These are phyloP conservation scores for Penicillium paradoxum DNA, from an alignment of 495 filamentous ascomycete genomes.

Conservation along the genomic window DNA sequence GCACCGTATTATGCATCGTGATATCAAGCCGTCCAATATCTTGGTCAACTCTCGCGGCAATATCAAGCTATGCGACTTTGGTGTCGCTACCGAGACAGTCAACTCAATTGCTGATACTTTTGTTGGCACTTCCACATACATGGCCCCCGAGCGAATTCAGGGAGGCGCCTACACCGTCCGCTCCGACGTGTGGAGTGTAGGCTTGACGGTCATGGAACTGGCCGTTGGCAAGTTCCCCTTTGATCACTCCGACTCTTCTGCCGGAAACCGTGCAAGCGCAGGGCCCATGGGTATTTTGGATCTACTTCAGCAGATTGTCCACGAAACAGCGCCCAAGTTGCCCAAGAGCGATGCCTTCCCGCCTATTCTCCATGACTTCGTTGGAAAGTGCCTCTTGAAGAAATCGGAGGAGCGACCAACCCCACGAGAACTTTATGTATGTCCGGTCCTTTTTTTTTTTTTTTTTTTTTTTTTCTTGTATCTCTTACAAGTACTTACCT, in stretches of 20 bases:
- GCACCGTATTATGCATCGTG: conserved; percentile 96
- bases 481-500: not conserved
- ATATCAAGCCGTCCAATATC: conserved; percentile 98
- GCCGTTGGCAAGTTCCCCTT: conserved; percentile 97
- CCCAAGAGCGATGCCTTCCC: conserved; percentile 98
- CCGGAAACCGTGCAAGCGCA: conserved; percentile 59
- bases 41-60: conserved; percentile 87
- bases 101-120: conserved; percentile 98
- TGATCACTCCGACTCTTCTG: conserved; percentile 69
- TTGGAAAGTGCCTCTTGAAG: conserved; percentile 91
- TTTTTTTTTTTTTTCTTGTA: not conserved
- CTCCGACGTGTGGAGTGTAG: conserved; percentile 98
- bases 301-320: conserved; percentile 93
- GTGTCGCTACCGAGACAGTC: conserved; percentile 90
- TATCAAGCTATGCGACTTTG: conserved; percentile 98
- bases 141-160: conserved; percentile 97
- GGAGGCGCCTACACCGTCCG: conserved; percentile 96
- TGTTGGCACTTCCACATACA: conserved; percentile 96
- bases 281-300: conserved; percentile 93
- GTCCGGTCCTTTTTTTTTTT: conserved; percentile 2
- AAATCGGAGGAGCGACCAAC: conserved; percentile 81
- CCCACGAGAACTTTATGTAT: conserved; percentile 72
- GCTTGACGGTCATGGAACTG: conserved; percentile 91
- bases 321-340: conserved; percentile 87
- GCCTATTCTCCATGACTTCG: conserved; percentile 88